phyloP scores from a whole-genome alignment of 1,284 basidiomycete species.

The Heterobasidion parviporum region DNA sequence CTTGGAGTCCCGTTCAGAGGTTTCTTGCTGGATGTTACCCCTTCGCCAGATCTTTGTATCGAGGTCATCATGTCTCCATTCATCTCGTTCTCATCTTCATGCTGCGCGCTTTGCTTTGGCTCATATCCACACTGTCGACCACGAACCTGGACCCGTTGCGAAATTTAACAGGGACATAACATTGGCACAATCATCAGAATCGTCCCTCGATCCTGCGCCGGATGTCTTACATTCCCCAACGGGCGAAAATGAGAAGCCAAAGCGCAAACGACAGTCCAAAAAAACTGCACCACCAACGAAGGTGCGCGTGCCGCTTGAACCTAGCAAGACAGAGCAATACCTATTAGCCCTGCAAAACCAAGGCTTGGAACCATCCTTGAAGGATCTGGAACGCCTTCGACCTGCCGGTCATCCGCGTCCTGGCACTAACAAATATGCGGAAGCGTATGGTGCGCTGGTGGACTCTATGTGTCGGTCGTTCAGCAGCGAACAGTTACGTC shows the following conservation, averaged over 20 bases:
- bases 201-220: not conserved
- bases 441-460: slow-evolving; percentile 41
- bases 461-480: slow-evolving; percentile 55
- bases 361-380: slow-evolving; percentile 36
- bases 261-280: not conserved
- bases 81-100: not conserved
- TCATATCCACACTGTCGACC: not conserved
- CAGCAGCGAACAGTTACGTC: slow-evolving; percentile 49
- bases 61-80: not conserved
- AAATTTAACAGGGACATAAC: not conserved
- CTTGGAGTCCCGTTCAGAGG: not conserved
- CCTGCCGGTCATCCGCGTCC: slow-evolving; percentile 30
- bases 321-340: slow-evolving; percentile 42
- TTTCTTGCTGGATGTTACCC: not conserved
- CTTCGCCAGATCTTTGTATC: not conserved
- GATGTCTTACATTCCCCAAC: not conserved
- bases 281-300: not conserved
- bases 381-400: slow-evolving; percentile 47
- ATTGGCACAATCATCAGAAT: not conserved
- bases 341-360: slow-evolving; percentile 41
- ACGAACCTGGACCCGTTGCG: not conserved
- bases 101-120: not conserved
- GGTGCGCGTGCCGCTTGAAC: not conserved
- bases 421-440: slow-evolving; percentile 37
- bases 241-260: not conserved